phyloP scores from a whole-genome alignment of 2,329 filamentous ascomycete species.

The Colletotrichum eleusines region DNA sequence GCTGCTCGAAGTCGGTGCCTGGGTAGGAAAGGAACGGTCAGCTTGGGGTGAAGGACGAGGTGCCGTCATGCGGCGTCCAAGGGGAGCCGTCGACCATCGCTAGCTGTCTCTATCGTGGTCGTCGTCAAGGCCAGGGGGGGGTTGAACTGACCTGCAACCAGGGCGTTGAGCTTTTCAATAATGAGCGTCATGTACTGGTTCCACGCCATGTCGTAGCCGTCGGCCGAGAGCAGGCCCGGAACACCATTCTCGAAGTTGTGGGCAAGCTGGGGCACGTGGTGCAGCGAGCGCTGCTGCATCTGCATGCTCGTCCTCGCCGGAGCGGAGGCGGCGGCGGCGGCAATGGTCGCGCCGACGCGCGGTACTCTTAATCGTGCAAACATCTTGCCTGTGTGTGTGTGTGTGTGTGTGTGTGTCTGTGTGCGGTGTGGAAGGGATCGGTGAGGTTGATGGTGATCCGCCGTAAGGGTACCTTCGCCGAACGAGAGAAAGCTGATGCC shows the following conservation, averaged over 20 bases:
- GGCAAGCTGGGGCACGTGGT: conserved; percentile 60
- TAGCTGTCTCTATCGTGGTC: neutral
- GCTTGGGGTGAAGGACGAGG: too few relatives aligned
- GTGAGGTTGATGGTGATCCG: conserved; percentile 21
- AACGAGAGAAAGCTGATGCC: conserved; percentile 25
- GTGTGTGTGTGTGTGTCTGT: conserved; percentile 44
- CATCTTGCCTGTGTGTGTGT: conserved; percentile 55
- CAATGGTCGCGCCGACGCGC: conserved; percentile 51
- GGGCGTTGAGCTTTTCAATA: conserved; percentile 79
- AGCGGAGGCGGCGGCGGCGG: conserved; percentile 22
- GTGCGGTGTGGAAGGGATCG: conserved; percentile 38
- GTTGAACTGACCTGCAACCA: conserved; percentile 74
- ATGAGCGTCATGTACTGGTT: conserved; percentile 82
- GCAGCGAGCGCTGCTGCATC: conserved; percentile 55
- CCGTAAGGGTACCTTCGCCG: conserved; percentile 31
- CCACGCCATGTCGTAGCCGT: conserved; percentile 83
- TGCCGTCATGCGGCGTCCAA: too few relatives aligned
- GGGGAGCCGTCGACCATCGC: too few relatives aligned
- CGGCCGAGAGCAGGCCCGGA: conserved; percentile 76
- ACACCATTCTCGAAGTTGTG: conserved; percentile 67
- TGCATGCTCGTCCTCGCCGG: conserved; percentile 52
- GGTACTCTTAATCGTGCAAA: conserved; percentile 67
- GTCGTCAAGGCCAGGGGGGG: neutral
- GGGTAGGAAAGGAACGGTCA: conserved; percentile 23
- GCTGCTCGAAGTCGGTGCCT: conserved; percentile 75